Base-by-base conservation (phyloP, 1,284 basidiomycete species). In the Cutaneotrichosporon sp. region DNA sequence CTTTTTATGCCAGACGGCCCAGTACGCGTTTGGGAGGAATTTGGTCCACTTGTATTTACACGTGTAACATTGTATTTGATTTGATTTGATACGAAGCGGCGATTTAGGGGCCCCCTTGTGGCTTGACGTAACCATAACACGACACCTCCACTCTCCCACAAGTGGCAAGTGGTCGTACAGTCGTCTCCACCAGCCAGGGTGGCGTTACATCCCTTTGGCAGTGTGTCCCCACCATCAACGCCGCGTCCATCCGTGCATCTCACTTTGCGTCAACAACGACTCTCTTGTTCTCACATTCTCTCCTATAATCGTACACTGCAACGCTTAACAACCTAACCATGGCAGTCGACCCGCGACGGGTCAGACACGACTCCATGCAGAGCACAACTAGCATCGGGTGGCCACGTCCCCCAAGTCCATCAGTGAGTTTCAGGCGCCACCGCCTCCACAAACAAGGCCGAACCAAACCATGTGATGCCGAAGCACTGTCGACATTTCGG, bases 321-420 rank as follows among this genome's bases (percentile, higher is more conserved):
- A 17, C 30, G 15, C 41, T 22, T 22, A 23, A 21, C n/a, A n/a
- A 15, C 26, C 15, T 38, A n/a, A 15, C 44, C n/a, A 52, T 52
- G 50, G 23, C 50, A 14, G 23, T 37, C 13, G 45, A 46, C 17
- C 3, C 37, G 23, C 49, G 45, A 21, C 30, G 47, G 30, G 35
- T 23, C 7, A 33, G 57, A 20, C 57, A 60, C 46, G 47, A 55
- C 46, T 56, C 52, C 21, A 53, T 59, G 54, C 57, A 59, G 42
- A 48, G 45, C 37, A 49, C 38, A 14, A 15, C 51, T 8, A 52
- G 50, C 20, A 46, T 55, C 10, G 44, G 17, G 12, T 59, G 57
- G 57, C 51, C 46, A 17, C 38, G 57, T 9, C 57, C 57, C 14
- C 57, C 57, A 20, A 55, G 54, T 34, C 57, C 57, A 8, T 53